A percentile compares a stretch with the other conserved stretches of the same genome.
These are phyloP conservation scores for Russula lepida DNA, from an alignment of 768 basidiomycete species.

Conservation along the genomic window DNA sequence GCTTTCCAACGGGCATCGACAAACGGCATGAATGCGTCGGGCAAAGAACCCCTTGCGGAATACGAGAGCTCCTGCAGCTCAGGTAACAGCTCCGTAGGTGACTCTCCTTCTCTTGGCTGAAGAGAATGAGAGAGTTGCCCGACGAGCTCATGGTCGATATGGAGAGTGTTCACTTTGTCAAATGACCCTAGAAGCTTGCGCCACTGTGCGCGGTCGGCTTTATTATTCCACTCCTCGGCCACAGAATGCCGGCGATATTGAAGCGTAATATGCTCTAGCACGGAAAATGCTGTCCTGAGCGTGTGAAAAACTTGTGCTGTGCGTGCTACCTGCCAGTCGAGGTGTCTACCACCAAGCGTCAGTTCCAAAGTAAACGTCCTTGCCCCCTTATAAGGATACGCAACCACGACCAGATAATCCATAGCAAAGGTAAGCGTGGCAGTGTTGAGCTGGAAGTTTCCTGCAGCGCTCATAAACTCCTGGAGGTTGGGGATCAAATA, in stretches of 20 bases:
- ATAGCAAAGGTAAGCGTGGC: background rate
- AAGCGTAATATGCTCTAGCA: background rate
- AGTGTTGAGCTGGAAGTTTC: background rate
- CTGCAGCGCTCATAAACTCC: background rate
- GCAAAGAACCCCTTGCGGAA: background rate
- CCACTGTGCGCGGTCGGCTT: background rate
- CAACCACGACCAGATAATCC: accelerated
- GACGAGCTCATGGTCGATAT: background rate
- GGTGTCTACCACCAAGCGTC: background rate
- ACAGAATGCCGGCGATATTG: background rate
- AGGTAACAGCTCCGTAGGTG: background rate
- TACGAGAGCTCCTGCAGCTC: background rate
- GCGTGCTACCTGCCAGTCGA: background rate
- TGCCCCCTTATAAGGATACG: background rate
- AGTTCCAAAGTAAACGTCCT: background rate
- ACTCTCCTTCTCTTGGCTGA: background rate
- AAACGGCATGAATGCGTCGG: background rate
- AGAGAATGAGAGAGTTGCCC: background rate
- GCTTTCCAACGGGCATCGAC: background rate
- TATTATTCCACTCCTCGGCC: background rate
- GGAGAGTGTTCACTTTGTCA: background rate
- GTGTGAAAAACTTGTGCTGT: background rate
- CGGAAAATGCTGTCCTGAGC: background rate
- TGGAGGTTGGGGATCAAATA: background rate
- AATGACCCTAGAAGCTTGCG: background rate